Conservation (phyloP, 2,329 filamentous ascomycete species). For the Teratosphaeria destructans region DNA sequence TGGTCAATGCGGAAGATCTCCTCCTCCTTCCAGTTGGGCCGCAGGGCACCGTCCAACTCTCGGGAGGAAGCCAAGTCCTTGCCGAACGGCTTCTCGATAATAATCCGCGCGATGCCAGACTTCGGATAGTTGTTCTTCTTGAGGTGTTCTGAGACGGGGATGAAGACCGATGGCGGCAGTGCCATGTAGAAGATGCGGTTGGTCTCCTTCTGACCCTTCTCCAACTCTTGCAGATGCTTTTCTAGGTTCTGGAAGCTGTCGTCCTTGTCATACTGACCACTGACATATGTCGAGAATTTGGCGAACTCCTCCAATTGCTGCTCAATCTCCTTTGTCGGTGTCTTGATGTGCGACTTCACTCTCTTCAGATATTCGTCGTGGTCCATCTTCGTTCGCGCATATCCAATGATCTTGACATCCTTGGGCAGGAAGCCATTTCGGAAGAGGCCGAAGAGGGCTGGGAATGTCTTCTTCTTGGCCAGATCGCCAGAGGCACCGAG, state of each 20-base stretch:
- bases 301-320: slow-evolving; percentile 89
- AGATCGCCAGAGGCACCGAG: slow-evolving; percentile 94
- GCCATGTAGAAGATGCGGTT: slow-evolving; percentile 99
- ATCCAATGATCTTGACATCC: slow-evolving; percentile 93
- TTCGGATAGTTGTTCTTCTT: slow-evolving; percentile 95
- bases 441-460: slow-evolving; percentile 92
- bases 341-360: slow-evolving; percentile 98
- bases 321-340: slow-evolving; percentile 92
- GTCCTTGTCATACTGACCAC: slow-evolving; percentile 96
- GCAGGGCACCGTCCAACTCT: slow-evolving; percentile 86
- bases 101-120: slow-evolving; percentile 83
- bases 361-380: slow-evolving; percentile 88
- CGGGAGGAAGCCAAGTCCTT: slow-evolving; percentile 92
- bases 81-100: slow-evolving; percentile 98
- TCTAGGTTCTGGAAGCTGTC: slow-evolving; percentile 82
- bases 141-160: slow-evolving; percentile 89
- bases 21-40: slow-evolving; percentile 97
- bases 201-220: slow-evolving; percentile 70
- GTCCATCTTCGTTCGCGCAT: slow-evolving; percentile 99
- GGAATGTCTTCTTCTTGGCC: slow-evolving; percentile 99
- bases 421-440: slow-evolving; percentile 97
- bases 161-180: slow-evolving; percentile 93
- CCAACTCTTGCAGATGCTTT: slow-evolving; percentile 75
- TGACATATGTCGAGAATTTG: slow-evolving; percentile 79
- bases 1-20: slow-evolving; percentile 99